phyloP scores from a whole-genome alignment of 192 early-diverging fungal genomes.

The Coemansia sp. region DNA sequence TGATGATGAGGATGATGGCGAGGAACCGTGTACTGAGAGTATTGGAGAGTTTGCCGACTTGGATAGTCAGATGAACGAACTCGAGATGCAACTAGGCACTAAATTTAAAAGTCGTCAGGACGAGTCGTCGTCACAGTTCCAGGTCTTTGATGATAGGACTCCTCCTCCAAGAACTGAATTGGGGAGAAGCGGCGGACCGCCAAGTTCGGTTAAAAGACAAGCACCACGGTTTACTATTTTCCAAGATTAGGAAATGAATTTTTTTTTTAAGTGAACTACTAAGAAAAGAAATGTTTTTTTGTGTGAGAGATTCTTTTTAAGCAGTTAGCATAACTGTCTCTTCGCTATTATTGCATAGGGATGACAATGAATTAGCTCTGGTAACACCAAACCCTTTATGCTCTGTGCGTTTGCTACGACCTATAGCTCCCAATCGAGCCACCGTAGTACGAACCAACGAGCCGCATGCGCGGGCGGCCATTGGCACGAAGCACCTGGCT shows the following conservation, averaged over 20 bases:
- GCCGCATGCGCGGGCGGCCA: neutral
- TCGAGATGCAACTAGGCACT: conserved; percentile 37
- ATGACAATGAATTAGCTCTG: neutral
- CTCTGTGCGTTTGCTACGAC: neutral
- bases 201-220: neutral
- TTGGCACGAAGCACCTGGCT: neutral
- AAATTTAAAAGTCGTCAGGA: conserved; percentile 4
- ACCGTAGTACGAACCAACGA: neutral
- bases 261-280: no score
- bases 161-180: neutral
- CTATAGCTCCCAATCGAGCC: neutral
- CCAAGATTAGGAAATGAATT: neutral
- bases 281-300: no score
- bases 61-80: conserved; percentile 47
- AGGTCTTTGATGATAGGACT: neutral
- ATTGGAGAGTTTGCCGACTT: conserved; percentile 49
- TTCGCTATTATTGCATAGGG: neutral
- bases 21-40: conserved; percentile 47
- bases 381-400: neutral
- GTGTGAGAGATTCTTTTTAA: neutral
- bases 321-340: neutral
- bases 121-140: neutral
- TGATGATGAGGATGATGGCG: conserved; percentile 34
- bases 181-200: no score
- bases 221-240: neutral